Evolutionary conservation across 2,329 filamentous ascomycete genomes (phyloP).

Genomic region (Trichoderma atrobrunneum): DNA sequence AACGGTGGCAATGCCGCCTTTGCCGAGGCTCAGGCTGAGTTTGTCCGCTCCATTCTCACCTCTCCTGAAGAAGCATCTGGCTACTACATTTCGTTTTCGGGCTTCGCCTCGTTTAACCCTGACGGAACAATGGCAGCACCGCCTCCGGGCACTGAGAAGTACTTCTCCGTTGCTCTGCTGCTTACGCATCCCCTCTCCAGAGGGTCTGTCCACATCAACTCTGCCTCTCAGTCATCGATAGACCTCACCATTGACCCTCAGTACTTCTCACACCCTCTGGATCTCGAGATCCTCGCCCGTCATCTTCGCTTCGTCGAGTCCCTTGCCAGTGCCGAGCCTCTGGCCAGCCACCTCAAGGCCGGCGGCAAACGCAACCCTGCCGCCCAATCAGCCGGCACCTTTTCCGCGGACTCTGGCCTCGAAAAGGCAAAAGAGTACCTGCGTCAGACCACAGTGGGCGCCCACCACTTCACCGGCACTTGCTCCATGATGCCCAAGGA

Average conservation of each 20-base stretch:
- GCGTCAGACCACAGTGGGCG: constrained; percentile 33
- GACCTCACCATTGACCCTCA: constrained; percentile 51
- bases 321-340: constrained; percentile 37
- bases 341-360: constrained; percentile 38
- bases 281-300: constrained; percentile 51
- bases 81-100: constrained; percentile 12
- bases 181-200: constrained; percentile 61
- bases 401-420: constrained; percentile 19
- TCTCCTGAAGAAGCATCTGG: constrained; percentile 11
- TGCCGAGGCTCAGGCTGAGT: constrained; percentile 5
- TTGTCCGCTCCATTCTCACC: constrained; percentile 11
- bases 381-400: constrained; percentile 10
- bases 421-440: constrained; percentile 34
- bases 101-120: constrained; percentile 29
- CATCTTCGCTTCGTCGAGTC: constrained; percentile 42
- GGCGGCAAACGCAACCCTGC: constrained; percentile 34
- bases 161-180: constrained; percentile 53
- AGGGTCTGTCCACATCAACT: constrained; percentile 56
- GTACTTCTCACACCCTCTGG: constrained; percentile 54
- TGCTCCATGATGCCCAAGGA: constrained; percentile 47
- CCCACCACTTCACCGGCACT: constrained; percentile 49
- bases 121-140: constrained; percentile 21
- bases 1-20: background rate
- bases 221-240: constrained; percentile 23
- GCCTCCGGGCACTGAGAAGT: constrained; percentile 41